These are phyloP conservation scores for Diplodia corticola DNA, from an alignment of 2,329 filamentous ascomycete species.

Conservation along the genomic window DNA sequence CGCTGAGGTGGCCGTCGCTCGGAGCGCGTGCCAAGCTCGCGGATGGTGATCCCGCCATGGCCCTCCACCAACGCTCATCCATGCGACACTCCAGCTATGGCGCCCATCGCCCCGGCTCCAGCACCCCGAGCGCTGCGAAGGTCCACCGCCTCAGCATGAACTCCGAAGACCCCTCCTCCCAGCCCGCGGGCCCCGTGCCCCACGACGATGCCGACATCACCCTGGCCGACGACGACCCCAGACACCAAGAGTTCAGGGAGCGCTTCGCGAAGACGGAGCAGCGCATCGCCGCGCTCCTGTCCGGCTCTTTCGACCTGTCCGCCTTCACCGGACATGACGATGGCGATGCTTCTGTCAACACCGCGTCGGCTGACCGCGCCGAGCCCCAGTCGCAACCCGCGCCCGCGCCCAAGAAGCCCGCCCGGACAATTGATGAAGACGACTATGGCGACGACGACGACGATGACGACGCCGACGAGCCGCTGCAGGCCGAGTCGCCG, in stretches of 20 bases:
- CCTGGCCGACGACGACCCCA: conserved; percentile 48
- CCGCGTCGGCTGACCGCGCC: conserved; percentile 35
- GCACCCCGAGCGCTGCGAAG: conserved; percentile 40
- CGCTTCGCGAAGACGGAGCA: conserved; percentile 76
- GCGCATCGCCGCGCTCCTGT: conserved; percentile 75
- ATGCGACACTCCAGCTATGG: conserved; percentile 46
- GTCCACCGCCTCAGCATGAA: conserved; percentile 46
- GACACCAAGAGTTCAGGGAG: conserved; percentile 65
- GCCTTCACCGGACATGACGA: conserved; percentile 6
- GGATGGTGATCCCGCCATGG: conserved; percentile 31
- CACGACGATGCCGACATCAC: conserved; percentile 43
- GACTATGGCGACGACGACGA: conserved; percentile 84
- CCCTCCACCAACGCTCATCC: conserved; percentile 37
- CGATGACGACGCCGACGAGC: conserved; percentile 45
- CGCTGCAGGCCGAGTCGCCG: conserved; percentile 45
- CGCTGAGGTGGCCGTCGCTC: conserved; percentile 31
- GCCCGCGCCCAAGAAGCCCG: conserved; percentile 68
- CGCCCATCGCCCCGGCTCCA: conserved; percentile 33
- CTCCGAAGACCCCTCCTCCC: conserved; percentile 44
- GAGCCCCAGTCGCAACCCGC: conserved; percentile 47
- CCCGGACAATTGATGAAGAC: conserved; percentile 77
- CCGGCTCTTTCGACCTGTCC: conserved; percentile 34
- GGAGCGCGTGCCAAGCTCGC: conserved; percentile 37
- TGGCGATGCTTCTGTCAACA: conserved; percentile 25
- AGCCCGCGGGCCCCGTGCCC: conserved; percentile 40